Evolutionary conservation across 371 early-diverging fungal species (phyloP).

Genomic region (Lichtheimia hyalospora): DNA sequence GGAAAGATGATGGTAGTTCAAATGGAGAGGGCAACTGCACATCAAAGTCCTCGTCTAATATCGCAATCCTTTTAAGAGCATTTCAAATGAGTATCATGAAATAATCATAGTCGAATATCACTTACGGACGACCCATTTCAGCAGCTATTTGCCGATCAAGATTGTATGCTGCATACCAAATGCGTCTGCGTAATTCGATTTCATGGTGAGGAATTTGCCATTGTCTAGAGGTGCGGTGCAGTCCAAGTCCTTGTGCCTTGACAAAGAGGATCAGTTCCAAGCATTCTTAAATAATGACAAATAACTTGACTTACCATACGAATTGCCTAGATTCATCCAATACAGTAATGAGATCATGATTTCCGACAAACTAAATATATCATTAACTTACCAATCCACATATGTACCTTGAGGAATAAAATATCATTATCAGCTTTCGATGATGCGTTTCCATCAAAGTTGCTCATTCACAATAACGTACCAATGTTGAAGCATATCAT

Average conservation of each 20-base stretch:
- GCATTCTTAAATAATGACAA: neutral
- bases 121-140: slow-evolving; percentile 28
- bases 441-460: neutral
- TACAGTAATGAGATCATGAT: neutral
- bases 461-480: neutral
- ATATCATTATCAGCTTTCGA: neutral
- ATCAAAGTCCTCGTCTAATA: slow-evolving; percentile 41
- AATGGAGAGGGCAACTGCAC: slow-evolving; percentile 36
- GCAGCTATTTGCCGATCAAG: slow-evolving; percentile 44
- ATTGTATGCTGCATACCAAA: slow-evolving; percentile 39
- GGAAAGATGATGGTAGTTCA: slow-evolving; percentile 23
- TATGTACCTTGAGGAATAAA: slow-evolving; percentile 3
- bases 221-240: slow-evolving; percentile 28
- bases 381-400: slow-evolving; percentile 9
- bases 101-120: neutral
- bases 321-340: slow-evolving; percentile 12
- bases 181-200: slow-evolving; percentile 38
- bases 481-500: slow-evolving; percentile 35
- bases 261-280: neutral
- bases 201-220: slow-evolving; percentile 44
- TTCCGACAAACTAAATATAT: neutral
- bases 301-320: slow-evolving; percentile 22
- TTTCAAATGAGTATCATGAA: too few relatives aligned
- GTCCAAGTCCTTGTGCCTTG: slow-evolving; percentile 26
- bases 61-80: neutral